Base-by-base conservation (phyloP, 768 basidiomycete species). In the Tulasnella sp. region DNA sequence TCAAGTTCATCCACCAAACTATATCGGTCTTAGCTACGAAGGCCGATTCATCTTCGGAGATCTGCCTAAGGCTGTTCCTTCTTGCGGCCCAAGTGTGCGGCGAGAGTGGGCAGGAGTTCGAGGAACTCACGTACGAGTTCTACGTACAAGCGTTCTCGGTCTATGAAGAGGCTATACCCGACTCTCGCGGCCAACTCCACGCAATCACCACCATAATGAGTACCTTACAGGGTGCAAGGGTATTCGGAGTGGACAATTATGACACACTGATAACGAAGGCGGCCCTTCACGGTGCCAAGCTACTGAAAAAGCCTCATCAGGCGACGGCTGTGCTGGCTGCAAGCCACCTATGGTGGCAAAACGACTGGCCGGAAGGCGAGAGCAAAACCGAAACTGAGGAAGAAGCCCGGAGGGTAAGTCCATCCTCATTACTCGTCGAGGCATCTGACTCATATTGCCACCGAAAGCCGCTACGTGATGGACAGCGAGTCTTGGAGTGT, bases 301-400 rank as follows among this genome's bases (percentile, higher is more conserved):
- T 98, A 62, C 69, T 99, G 69, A 99, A 99, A 78, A 98, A 99
- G 77, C 90, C 90, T 11, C 94, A 97, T 69, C 96, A 98, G 70
- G 86, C 93, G 11, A 88, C 83, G 7, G 96, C 94, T 4, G 96
- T 98, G 19, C 82, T 86, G 48, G 75, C 91, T 29, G 96, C 96
- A 6, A 96, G 92, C 67, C 96, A 99, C 71, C 71, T 99, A 63
- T 99, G 94, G 94, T 99, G 93, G 93, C 96, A 98, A 67, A 85
- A 85, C 61, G 74, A 61, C 31, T 45, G 29, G 49, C 39, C 58
- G 9, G 58, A 40, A 12, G 39, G 27, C n/a, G 50, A 25, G 19
- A 53, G 21, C 21, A 11, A 37, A 23, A n/a, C 49, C 39, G 35
- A 32, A 36, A 27, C 14, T 6, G 25, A 19, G 3, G 45, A 23